Evolutionary conservation across 768 basidiomycete species (phyloP), one percentile per base, ranked within the genome.

Genomic region (Leccinum barrowsii): DNA sequence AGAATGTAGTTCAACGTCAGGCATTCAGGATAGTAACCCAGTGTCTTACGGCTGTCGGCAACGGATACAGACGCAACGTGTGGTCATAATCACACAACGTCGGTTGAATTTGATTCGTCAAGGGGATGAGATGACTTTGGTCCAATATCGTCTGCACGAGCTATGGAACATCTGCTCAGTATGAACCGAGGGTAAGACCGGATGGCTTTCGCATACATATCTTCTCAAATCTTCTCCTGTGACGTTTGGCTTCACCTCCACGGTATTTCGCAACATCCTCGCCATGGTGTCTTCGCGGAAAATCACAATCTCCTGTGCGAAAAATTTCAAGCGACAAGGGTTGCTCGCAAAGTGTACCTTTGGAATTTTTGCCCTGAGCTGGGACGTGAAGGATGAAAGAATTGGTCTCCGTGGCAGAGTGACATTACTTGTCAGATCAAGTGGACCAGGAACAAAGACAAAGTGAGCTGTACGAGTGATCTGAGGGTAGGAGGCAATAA

Each of bases 91-190:
- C 96, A 58, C 92, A 83, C 10, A 95, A 74, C 2, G 87, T 88
- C 1, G 97, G 93, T 65, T 96, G 91, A 34, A 96, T 86, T 55
- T 87, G 83, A 28, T 85, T 78, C 0, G 94, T 87, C 26, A 98
- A 75, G 0, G 97, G 97, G 13, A 85, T 85, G n/a, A 99, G 81
- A 75, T 98, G 95, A 37, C 89, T 86, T 74, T 99, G 97, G 69
- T 99, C 97, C 35, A 98, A 76, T 40, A 99, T 86, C 0, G 95
- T 90, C 75, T 97, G 94, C n/a, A 97, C 95, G 55, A 97, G 83
- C 95, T 98, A 63, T 7, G 19, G 10, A 37, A 2, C 7, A 11
- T 21, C 19, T 8, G 6, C n/a, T 53, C 35, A 60, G 59, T 47
- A 24, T 28, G 32, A 22, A 54, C 32, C 50, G 24, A 12, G 28